Conservation (phyloP, 2,329 filamentous ascomycete genomes). For the Bipolaris cookei region DNA sequence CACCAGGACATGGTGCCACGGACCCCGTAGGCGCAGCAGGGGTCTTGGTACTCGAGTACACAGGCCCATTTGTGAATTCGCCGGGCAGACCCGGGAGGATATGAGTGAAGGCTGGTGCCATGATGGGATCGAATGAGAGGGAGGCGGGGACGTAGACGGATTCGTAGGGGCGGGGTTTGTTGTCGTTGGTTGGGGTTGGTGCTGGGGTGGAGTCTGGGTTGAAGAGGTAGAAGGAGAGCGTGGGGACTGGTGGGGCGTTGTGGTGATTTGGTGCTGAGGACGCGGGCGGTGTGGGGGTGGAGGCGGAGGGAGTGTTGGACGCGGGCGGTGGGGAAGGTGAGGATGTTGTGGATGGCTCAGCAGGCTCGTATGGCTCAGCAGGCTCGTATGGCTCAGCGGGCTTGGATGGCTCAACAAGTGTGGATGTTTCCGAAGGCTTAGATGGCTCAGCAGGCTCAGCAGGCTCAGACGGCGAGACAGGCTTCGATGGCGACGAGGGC, state of each 20-base stretch:
- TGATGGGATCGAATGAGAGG: slow-evolving; percentile 22
- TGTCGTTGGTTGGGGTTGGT: slow-evolving; percentile 3
- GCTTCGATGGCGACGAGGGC: neutral
- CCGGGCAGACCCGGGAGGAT: neutral
- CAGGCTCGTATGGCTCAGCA: neutral
- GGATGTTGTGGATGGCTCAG: neutral
- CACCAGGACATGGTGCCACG: neutral
- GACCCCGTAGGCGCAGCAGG: neutral
- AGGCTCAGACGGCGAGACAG: neutral
- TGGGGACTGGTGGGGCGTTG: neutral
- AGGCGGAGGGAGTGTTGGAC: neutral
- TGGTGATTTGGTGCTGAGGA: neutral
- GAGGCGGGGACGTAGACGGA: slow-evolving; percentile 22
- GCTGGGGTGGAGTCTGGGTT: neutral
- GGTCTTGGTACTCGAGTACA: neutral
- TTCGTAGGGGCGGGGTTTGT: slow-evolving; percentile 22
- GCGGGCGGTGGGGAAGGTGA: neutral
- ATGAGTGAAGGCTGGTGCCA: slow-evolving; percentile 29
- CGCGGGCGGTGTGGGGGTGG: neutral
- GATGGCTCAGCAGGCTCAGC: neutral
- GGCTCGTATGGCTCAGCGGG: neutral
- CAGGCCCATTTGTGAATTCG: neutral
- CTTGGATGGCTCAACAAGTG: neutral
- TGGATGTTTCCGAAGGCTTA: neutral
- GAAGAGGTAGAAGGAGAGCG: neutral